A percentile compares a stretch with the other conserved stretches of the same genome.
These are phyloP conservation scores for Pythium chondricola DNA, from an alignment of 352 stramenopile species.

Conservation along the genomic window DNA sequence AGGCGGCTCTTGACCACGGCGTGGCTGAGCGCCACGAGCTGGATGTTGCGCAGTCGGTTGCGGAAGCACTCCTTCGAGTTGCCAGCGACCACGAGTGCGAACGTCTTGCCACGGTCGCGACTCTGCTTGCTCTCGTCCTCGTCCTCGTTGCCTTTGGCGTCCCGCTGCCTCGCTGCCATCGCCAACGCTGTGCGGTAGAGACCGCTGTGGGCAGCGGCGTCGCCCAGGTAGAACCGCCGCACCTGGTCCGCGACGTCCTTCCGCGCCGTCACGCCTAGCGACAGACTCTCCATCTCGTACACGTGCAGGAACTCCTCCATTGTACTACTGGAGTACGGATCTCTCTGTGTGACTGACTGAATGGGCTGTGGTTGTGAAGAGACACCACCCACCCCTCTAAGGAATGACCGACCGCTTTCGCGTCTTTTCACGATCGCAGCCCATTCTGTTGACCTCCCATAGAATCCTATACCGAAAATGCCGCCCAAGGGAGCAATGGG, in stretches of 20 bases:
- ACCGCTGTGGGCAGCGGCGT: constrained; percentile 21
- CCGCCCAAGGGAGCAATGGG: constrained; percentile 18
- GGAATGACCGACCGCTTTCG: too few relatives aligned
- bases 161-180: constrained; percentile 31
- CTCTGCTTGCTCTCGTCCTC: constrained; percentile 6
- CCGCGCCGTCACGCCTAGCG: constrained; percentile 54
- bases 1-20: constrained; percentile 47
- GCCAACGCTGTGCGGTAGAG: constrained; percentile 44
- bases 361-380: neutral
- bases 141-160: constrained; percentile 4
- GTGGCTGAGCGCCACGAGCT: constrained; percentile 44
- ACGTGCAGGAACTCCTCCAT: constrained; percentile 68
- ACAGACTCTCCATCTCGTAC: constrained; percentile 76
- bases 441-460: neutral
- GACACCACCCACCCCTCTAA: neutral
- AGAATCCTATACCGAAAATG: too few relatives aligned
- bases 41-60: constrained; percentile 59
- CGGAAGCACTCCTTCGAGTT: constrained; percentile 54
- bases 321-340: neutral
- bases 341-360: neutral
- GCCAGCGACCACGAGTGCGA: constrained; percentile 35
- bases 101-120: neutral
- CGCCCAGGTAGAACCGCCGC: constrained; percentile 33
- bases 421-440: constrained; percentile 23
- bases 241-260: constrained; percentile 49